A percentile compares a stretch with the other conserved stretches of the same genome.
Conservation (phyloP, 179 eudicot genomes). For the Beta macrorhiza region DNA sequence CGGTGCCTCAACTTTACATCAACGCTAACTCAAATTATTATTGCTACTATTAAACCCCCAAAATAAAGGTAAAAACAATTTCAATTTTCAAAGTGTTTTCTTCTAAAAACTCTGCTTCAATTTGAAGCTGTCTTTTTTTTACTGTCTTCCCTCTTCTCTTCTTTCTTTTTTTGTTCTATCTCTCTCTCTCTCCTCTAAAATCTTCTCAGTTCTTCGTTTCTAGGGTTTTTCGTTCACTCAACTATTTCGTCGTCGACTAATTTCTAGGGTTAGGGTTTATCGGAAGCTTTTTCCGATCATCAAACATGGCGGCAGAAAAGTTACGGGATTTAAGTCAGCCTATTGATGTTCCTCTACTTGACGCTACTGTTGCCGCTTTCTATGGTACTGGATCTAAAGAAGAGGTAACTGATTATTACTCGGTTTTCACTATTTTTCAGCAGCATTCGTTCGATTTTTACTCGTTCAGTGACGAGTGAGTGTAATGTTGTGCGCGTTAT, state of each 20-base stretch:
- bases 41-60: neutral
- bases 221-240: conserved; percentile 35
- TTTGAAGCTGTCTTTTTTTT: conserved; percentile 62
- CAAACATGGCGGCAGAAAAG: conserved; percentile 79
- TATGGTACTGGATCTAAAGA: conserved; percentile 98
- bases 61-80: neutral
- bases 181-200: conserved; percentile 28
- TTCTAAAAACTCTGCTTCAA: conserved; percentile 51
- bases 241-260: neutral
- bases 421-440: neutral
- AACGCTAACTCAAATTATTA: conserved; percentile 25
- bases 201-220: conserved; percentile 8
- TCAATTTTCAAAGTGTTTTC: conserved; percentile 24
- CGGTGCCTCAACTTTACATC: neutral
- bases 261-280: conserved; percentile 37
- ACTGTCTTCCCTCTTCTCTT: conserved; percentile 9
- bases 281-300: conserved; percentile 21
- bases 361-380: conserved; percentile 90
- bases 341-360: conserved; percentile 81
- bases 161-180: neutral
- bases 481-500: neutral
- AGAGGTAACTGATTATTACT: conserved; percentile 46
- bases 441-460: neutral
- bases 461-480: neutral
- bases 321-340: conserved; percentile 93